Evolutionary conservation across 192 early-diverging fungal genomes (phyloP).

Genomic region (Kickxella alabastrina): DNA sequence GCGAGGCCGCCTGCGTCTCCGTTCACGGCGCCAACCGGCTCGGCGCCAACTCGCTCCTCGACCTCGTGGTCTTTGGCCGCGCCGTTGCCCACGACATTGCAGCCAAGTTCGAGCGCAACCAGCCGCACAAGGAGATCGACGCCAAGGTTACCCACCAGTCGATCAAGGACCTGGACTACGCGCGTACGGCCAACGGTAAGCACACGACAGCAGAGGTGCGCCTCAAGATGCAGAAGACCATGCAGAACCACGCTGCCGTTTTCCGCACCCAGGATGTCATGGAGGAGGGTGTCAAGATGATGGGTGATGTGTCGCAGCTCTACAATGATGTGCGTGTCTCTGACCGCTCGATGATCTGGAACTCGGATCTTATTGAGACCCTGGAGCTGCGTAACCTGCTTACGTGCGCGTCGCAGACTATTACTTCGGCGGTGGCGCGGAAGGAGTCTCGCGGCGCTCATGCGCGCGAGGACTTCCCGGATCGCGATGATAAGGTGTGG

Average conservation of each 20-base stretch:
- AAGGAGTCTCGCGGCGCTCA: conserved; percentile 99
- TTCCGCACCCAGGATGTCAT: conserved; percentile 89
- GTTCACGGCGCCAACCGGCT: conserved; percentile 99
- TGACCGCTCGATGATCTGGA: conserved; percentile 96
- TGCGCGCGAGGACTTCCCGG: conserved; percentile 90
- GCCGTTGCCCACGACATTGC: conserved; percentile 92
- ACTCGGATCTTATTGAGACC: conserved; percentile 95
- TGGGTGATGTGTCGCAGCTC: conserved; percentile 75
- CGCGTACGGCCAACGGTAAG: conserved; percentile 79
- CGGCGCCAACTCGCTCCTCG: conserved; percentile 96
- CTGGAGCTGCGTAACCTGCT: conserved; percentile 97
- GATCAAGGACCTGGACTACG: conserved; percentile 93
- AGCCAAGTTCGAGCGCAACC: conserved; percentile 83
- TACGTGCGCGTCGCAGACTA: conserved; percentile 90
- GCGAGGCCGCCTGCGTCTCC: conserved; percentile 95
- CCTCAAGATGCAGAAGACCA: conserved; percentile 95
- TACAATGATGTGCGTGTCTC: conserved; percentile 82
- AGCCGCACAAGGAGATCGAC: conserved; percentile 77
- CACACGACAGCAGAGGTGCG: conserved; percentile 80
- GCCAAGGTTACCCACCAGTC: conserved; percentile 81
- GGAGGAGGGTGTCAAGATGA: conserved; percentile 84
- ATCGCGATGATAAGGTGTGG: conserved; percentile 90
- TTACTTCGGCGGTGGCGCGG: conserved; percentile 81
- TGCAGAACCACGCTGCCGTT: conserved; percentile 97
- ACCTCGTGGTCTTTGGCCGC: conserved; percentile 98